Base-by-base conservation (phyloP, 1,284 basidiomycete species). In the Leccinum variabile region DNA sequence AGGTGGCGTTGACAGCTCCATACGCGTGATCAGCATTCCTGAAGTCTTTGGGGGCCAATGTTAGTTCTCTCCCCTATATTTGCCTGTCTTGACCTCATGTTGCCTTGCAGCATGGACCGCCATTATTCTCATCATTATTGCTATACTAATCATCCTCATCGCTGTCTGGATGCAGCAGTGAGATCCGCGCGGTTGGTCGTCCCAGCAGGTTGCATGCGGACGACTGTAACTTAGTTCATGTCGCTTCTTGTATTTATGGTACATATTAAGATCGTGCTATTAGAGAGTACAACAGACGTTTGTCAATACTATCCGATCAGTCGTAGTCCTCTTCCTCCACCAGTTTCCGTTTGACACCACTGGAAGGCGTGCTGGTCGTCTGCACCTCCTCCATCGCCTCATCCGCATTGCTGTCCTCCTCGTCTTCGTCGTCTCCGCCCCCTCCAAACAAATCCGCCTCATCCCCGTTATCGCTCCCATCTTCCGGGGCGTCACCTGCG, bases 1-100 rank as follows among this genome's bases (percentile, higher is more conserved):
- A 5, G 95, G 92, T 4, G 95, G 94, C 70, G 92, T 94, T 5
- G 97, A 99, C 77, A 96, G 93, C 74, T 89, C 91, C 2, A 80
- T 98, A 28, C 87, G 97, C 30, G 80, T 96, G 53, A 85, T 97
- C 54, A 84, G 84, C 22, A 84, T 97, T 37, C 94, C 94, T 25
- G 79, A 81, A 33, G 75, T 74, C 22, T 71, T 84, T 22, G 81
- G 78, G 39, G 80, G 80, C 49, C 80, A 80, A 68, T 81, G 89
- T 90, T 70, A 67, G 85, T 81, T 25, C 28, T 61, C 18, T 61
- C 8, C n/a, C 11, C 22, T 28, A 11, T 52, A 18, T 22, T 49
- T 55, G 7, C 55, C 13, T 32, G 18, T 39, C 44, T 54, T 65
- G 44, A 66, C 53, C 54, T 57, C 54, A 22, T 65, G 54, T 64